Evolutionary conservation across 306 rosid species (phyloP).

Genomic region (Vigna hirtella): DNA sequence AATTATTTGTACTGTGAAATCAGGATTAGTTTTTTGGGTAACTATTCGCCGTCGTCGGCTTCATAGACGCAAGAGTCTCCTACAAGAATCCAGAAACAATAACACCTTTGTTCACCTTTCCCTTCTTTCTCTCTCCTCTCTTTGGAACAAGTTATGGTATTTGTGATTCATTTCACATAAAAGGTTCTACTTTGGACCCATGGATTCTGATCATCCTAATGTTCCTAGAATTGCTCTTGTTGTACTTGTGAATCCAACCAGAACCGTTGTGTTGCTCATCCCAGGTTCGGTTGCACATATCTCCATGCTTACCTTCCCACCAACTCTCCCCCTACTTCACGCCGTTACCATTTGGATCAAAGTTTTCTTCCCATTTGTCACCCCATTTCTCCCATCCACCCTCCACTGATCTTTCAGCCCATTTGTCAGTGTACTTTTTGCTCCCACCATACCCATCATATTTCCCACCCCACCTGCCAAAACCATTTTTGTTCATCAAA

Average conservation of each 20-base stretch:
- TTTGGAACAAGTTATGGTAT: too few relatives aligned
- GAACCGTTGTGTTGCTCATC: constrained; percentile 90
- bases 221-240: constrained; percentile 83
- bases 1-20: constrained; percentile 26
- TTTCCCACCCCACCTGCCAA: constrained; percentile 90
- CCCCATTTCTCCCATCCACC: constrained; percentile 99
- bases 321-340: constrained; percentile 97
- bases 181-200: too few relatives aligned
- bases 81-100: too few relatives aligned
- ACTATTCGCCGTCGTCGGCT: too few relatives aligned
- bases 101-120: too few relatives aligned
- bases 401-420: constrained; percentile 84
- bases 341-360: constrained; percentile 67
- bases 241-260: constrained; percentile 97
- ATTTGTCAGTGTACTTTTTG: constrained; percentile 88
- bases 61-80: too few relatives aligned
- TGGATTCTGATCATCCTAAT: too few relatives aligned
- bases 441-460: constrained; percentile 93
- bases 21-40: constrained; percentile 79
- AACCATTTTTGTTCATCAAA: constrained; percentile 27
- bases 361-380: constrained; percentile 98
- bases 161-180: too few relatives aligned
- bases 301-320: constrained; percentile 90
- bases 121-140: too few relatives aligned
- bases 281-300: constrained; percentile 95